A percentile compares a stretch with the other conserved stretches of the same genome.
Conservation (phyloP, 2,329 filamentous ascomycete species). For the Colletotrichum tropicicola region DNA sequence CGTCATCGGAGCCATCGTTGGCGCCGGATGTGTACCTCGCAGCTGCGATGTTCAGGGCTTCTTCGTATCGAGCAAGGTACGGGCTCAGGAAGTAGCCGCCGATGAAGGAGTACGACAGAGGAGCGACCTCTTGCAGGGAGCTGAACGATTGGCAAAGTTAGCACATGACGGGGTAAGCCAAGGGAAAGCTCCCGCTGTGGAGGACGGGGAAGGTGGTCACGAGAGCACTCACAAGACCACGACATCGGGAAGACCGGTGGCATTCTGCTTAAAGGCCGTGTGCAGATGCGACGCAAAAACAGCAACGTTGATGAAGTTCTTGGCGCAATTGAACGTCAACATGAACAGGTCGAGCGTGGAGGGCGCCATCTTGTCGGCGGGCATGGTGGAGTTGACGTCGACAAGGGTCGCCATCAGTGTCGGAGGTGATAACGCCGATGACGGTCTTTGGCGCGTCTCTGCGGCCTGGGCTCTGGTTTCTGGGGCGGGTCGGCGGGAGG, state of each 20-base stretch:
- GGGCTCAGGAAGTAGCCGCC: slow-evolving; percentile 81
- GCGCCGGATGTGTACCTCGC: slow-evolving; percentile 39
- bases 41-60: slow-evolving; percentile 77
- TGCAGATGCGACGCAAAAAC: slow-evolving; percentile 78
- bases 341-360: slow-evolving; percentile 76
- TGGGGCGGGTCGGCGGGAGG: neutral
- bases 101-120: slow-evolving; percentile 84
- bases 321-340: slow-evolving; percentile 90
- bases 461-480: neutral
- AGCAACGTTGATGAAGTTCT: slow-evolving; percentile 72
- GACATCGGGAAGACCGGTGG: slow-evolving; percentile 58
- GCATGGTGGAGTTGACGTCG: slow-evolving; percentile 24
- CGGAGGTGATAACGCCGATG: slow-evolving; percentile 26
- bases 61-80: slow-evolving; percentile 77
- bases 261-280: slow-evolving; percentile 60
- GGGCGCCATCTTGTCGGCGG: slow-evolving; percentile 41
- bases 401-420: slow-evolving; percentile 22
- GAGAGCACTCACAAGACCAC: slow-evolving; percentile 62
- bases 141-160: slow-evolving; percentile 42
- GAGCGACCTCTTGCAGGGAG: slow-evolving; percentile 92
- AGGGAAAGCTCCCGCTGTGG: neutral
- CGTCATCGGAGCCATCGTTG: slow-evolving; percentile 31
- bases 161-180: neutral
- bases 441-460: slow-evolving; percentile 2
- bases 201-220: neutral